Base-by-base conservation (phyloP, 179 eudicot genomes). In the Heliamphora ciliata region DNA sequence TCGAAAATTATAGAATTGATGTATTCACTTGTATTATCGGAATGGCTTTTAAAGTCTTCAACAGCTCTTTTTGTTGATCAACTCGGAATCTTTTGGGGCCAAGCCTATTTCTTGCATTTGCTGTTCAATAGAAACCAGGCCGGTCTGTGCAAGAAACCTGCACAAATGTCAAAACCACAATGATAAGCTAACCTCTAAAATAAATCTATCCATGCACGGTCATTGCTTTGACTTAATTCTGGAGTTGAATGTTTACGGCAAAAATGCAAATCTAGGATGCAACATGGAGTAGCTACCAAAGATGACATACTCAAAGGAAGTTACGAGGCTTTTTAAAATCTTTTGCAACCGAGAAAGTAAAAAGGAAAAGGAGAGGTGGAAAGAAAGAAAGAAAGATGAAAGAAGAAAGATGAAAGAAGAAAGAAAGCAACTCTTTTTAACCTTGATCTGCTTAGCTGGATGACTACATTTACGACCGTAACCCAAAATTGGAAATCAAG, bases 61-160 rank as follows among this genome's bases (percentile, higher is more conserved):
- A 59, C 86, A 84, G 75, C 71, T 89, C 81, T 91, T 91, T 77
- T 85, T 74, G 80, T 76, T 67, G 15, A 51, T 83, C 63, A 83
- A 82, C 69, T 40, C 81, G 8, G 8, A 73, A 52, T 82, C 83
- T 80, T 89, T 83, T 4, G 91, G 89, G 71, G 77, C 83, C 87
- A 93, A 86, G 76, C 95, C 95, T 72, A 93, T 87, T 85, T 92
- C 97, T 85, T 91, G 86, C 95, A 93, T 90, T 85, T 93, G 97
- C 81, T 90, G 87, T 80, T 93, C 91, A n/a, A 92, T 89, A n/a
- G 95, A 86, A 74, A 93, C 97, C 55, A 93, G 84, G 61, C 97
- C 97, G 7, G 93, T 93, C 82, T 92, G 87, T 56, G 89, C 95
- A 58, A 92, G 97, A 85, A 93, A 93, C n/a, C 97, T 93, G 91